Conservation (phyloP, 2,329 filamentous ascomycete genomes). For the Sporothrix protearum region DNA sequence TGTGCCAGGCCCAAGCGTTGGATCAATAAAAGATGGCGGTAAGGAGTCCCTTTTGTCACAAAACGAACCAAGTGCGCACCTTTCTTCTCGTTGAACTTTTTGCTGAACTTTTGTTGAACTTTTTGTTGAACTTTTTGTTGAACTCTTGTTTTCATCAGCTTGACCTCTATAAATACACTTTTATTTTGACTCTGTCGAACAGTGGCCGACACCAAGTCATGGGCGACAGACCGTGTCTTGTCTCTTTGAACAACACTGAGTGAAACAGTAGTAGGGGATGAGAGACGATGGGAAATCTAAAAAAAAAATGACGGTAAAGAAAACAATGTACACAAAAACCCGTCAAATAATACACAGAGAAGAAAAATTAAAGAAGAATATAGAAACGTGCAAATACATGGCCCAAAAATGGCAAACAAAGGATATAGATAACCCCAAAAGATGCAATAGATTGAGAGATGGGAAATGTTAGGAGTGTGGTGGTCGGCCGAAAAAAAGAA, state of each 20-base stretch:
- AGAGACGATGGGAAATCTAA: not conserved
- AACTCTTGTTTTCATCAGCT: not conserved
- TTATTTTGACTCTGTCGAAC: not conserved
- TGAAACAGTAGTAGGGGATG: not conserved
- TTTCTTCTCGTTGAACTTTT: not conserved
- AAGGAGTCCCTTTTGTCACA: not conserved
- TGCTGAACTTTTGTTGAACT: not conserved
- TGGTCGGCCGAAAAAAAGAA: not conserved
- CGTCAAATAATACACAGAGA: not conserved
- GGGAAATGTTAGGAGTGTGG: not conserved
- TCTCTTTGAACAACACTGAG: not conserved
- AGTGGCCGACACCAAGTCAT: not conserved
- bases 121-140: not conserved
- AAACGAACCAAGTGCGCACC: not conserved
- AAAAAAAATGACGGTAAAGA: not conserved
- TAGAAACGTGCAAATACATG: not conserved
- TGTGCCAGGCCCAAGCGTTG: slow-evolving; percentile 33
- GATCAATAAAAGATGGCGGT: slow-evolving; percentile 14
- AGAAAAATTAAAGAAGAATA: not conserved
- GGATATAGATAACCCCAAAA: not conserved
- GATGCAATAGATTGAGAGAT: not conserved
- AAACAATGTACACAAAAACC: slow-evolving; percentile 11
- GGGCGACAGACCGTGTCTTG: not conserved
- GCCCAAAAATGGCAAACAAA: slow-evolving; percentile 8
- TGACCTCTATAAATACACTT: slow-evolving; percentile 18